These are phyloP conservation scores for Calonectria henricotiae DNA, from an alignment of 2,329 filamentous ascomycete genomes.

Conservation along the genomic window DNA sequence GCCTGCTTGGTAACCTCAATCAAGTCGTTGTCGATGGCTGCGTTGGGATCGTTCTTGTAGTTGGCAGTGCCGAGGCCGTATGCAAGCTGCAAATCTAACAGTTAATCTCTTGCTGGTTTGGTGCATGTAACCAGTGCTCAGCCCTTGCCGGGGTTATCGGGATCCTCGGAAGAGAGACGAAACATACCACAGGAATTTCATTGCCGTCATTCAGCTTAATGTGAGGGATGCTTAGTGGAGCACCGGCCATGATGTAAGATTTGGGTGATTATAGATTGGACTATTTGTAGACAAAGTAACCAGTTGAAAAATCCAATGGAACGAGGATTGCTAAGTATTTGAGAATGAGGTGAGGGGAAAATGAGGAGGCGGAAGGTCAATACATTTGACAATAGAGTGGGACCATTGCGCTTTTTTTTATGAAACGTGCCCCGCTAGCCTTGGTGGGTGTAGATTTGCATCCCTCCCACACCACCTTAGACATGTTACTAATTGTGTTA, in stretches of 20 bases:
- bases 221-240: conserved; percentile 63
- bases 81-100: conserved; percentile 67
- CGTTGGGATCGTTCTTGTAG: conserved; percentile 69
- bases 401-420: conserved; percentile 19
- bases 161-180: neutral
- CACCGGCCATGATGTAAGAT: conserved; percentile 38
- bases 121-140: too few species aligned
- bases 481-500: too few species aligned
- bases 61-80: conserved; percentile 82
- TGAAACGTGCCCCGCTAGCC: conserved; percentile 21
- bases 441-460: neutral
- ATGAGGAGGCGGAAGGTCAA: neutral
- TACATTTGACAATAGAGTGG: conserved; percentile 15
- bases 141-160: neutral
- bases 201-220: conserved; percentile 83
- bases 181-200: conserved; percentile 77
- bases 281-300: neutral
- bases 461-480: too few species aligned
- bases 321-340: neutral
- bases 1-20: conserved; percentile 71
- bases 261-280: neutral
- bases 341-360: neutral
- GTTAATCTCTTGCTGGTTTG: conserved; percentile 8
- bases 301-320: neutral
- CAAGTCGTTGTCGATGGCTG: conserved; percentile 70